Conservation (phyloP, 78 protist genomes). For the Bodo saltans region DNA sequence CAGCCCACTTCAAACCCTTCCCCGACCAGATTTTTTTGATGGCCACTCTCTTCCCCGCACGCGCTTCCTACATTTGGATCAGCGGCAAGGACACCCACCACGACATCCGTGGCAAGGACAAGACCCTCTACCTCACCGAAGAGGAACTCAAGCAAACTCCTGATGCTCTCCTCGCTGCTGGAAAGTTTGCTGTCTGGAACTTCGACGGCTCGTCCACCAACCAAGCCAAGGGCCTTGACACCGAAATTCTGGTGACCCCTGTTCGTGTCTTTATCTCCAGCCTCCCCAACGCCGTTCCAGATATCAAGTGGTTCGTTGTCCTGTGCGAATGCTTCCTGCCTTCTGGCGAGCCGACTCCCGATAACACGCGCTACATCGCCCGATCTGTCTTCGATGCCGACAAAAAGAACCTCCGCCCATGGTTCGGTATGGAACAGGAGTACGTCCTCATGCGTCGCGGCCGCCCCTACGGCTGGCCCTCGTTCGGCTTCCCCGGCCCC, state of each 20-base stretch:
- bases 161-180: no score
- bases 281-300: not conserved
- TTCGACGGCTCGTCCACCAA: slow-evolving; percentile 59
- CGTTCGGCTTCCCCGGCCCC: slow-evolving; percentile 72
- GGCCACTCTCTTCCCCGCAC: not conserved
- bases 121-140: no score
- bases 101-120: slow-evolving; percentile 1
- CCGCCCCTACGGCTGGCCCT: slow-evolving; percentile 72
- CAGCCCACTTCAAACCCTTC: no score
- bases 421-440: slow-evolving; percentile 90
- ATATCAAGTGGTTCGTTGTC: no score
- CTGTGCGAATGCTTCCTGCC: slow-evolving; percentile 54
- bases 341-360: slow-evolving; percentile 44
- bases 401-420: slow-evolving; percentile 37
- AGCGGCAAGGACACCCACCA: not conserved
- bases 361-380: slow-evolving; percentile 40
- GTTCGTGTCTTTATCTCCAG: not conserved
- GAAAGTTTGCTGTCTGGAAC: no score
- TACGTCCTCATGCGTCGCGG: slow-evolving; percentile 49
- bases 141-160: no score
- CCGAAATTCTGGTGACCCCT: slow-evolving; percentile 73
- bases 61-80: not conserved
- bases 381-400: not conserved
- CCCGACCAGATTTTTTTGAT: not conserved
- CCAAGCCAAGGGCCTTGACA: slow-evolving; percentile 73